phyloP scores from a whole-genome alignment of 805 yeast genomes.

The Sugiyamaella lignohabitans region DNA sequence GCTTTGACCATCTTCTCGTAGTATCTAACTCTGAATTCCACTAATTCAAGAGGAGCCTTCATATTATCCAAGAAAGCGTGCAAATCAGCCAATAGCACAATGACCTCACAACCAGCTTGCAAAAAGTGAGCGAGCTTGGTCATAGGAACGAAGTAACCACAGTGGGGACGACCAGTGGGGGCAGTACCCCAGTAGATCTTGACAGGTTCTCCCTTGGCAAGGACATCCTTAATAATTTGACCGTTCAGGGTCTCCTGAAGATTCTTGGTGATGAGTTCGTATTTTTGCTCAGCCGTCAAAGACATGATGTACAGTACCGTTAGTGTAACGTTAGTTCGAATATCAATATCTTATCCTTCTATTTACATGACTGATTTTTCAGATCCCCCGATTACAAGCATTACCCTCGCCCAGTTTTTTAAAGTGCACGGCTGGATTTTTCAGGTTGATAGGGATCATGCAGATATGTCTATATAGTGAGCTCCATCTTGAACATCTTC shows the following conservation, averaged over 20 bases:
- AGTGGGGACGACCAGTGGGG: constrained; percentile 97
- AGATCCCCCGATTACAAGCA: no score
- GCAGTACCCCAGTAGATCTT: constrained; percentile 99
- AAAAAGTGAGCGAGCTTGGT: constrained; percentile 90
- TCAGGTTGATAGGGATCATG: no score
- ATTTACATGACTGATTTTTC: neutral
- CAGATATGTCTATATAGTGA: no score
- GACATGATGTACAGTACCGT: neutral
- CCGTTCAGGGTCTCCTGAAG: constrained; percentile 89
- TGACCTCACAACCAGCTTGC: constrained; percentile 93
- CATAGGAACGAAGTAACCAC: constrained; percentile 98
- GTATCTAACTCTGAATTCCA: constrained; percentile 80
- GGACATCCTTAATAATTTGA: constrained; percentile 76
- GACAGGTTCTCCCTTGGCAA: constrained; percentile 77
- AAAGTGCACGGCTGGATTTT: no score
- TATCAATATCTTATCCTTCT: neutral
- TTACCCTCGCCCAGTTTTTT: no score
- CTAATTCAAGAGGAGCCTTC: constrained; percentile 96
- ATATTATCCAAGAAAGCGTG: constrained; percentile 97
- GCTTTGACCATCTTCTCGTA: constrained; percentile 81
- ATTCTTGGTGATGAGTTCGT: constrained; percentile 69
- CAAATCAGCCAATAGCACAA: constrained; percentile 84
- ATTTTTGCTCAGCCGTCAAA: constrained; percentile 29
- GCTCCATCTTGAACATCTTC: no score
- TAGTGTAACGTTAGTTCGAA: no score